Evolutionary conservation across 495 filamentous ascomycete genomes (phyloP), one percentile per base, ranked within the genome.

Genomic region (Penicillium psychrofluorescens): DNA sequence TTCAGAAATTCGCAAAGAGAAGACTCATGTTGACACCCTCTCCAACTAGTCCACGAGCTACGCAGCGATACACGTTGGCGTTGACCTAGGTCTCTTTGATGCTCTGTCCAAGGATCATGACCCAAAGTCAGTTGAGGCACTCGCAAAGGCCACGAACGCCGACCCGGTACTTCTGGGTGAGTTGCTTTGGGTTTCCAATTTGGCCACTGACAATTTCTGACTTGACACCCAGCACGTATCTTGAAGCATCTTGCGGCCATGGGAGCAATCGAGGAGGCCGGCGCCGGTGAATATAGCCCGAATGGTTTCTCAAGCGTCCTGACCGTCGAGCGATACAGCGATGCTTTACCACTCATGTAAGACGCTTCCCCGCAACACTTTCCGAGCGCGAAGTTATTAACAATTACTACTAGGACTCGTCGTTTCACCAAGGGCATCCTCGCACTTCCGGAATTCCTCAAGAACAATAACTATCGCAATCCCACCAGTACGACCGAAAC

Each of bases 161-260:
- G 59, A 62, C 42, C 45, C 43, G 15, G 40, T 45, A 1, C 41
- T 61, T 11, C 45, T 61, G 10, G 43, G 57, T 59, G 39, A 38
- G 49, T 27, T 31, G 14, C 28, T 34, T 11, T 16, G 11, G 13
- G 9, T 4, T 29, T 11, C 15, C 15, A 16, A 16, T 16, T 16
- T 16, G 15, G 4, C 15, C 1, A 16, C 4, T 16, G 15, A 16
- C 15, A 16, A 1, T 16, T 16, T 16, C 22, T 22, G 4, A 22
- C 22, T 22, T 22, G 22, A 4, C 22, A 22, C 2, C 4, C 13
- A 56, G 51, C 35, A 2, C 64, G 64, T 7, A 49, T 72, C 35
- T 44, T 74, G 46, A 64, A 63, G 36, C 72, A 77, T 40, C 49
- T 76, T 1, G 68, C 64, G 5, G 64, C 71, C 29, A 74, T 70